These are phyloP conservation scores for Coniochaeta sp. DNA, from an alignment of 2,329 filamentous ascomycete genomes.

Conservation along the genomic window DNA sequence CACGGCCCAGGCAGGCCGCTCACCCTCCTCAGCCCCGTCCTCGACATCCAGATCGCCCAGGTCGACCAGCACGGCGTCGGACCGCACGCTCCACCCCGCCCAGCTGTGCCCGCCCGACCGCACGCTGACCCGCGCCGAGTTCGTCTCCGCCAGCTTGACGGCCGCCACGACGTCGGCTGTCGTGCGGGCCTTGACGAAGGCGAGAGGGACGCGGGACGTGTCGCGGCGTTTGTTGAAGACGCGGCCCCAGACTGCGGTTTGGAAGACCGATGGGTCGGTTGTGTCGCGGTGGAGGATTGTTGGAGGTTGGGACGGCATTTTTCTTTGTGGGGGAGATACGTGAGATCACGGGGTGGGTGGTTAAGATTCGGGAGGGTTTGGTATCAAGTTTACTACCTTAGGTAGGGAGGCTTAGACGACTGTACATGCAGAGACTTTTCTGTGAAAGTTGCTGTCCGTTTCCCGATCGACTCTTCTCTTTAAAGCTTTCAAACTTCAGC, in stretches of 20 bases:
- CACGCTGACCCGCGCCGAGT: conserved; percentile 28
- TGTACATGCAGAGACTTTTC: too few relatives aligned
- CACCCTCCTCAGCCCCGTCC: background rate
- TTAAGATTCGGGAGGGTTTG: too few relatives aligned
- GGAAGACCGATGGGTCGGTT: conserved; percentile 9
- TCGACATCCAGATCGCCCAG: conserved; percentile 18
- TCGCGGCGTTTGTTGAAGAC: conserved; percentile 34
- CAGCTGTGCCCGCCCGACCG: conserved; percentile 39
- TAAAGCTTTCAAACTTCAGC: too few relatives aligned
- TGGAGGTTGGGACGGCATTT: too few relatives aligned
- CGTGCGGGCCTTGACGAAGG: conserved; percentile 28
- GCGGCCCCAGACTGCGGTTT: conserved; percentile 13
- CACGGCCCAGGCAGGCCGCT: background rate
- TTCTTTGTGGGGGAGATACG: too few relatives aligned
- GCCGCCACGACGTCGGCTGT: conserved; percentile 26
- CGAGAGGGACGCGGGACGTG: conserved; percentile 26
- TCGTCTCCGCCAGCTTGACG: conserved; percentile 26
- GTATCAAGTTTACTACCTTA: too few relatives aligned
- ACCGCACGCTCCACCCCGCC: conserved; percentile 37
- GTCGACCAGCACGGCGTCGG: conserved; percentile 33
- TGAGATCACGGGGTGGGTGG: too few relatives aligned
- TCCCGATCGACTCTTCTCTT: too few relatives aligned
- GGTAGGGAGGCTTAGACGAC: too few relatives aligned
- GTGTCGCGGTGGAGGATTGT: conserved; percentile 12
- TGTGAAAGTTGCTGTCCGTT: too few relatives aligned